phyloP scores from a whole-genome alignment of 495 filamentous ascomycete species.

The Physcia stellaris region DNA sequence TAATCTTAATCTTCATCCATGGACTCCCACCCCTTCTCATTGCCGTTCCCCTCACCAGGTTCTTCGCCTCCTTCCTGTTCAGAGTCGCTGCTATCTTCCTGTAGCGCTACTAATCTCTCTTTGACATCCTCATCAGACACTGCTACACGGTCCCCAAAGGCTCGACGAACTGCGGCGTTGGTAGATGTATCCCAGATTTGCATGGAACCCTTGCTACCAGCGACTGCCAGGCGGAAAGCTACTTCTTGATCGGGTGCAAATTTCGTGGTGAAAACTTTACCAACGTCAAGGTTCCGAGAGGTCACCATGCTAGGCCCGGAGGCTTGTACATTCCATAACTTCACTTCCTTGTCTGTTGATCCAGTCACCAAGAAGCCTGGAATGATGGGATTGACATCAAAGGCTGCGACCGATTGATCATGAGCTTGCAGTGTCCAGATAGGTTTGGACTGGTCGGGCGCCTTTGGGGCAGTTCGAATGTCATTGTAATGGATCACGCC shows the following conservation, averaged over 20 bases:
- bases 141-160: constrained; percentile 63
- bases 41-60: constrained; percentile 36
- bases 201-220: constrained; percentile 86
- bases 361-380: constrained; percentile 89
- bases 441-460: constrained; percentile 60
- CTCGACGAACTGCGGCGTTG: constrained; percentile 74
- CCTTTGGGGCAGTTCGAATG: constrained; percentile 50
- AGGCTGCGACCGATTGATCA: constrained; percentile 84
- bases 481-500: constrained; percentile 85
- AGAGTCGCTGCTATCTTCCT: constrained; percentile 47
- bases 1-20: constrained; percentile 68
- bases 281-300: constrained; percentile 78
- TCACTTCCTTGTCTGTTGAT: constrained; percentile 84
- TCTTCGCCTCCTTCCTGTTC: constrained; percentile 47
- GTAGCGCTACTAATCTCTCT: constrained; percentile 63
- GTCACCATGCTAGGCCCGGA: constrained; percentile 73
- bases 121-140: constrained; percentile 47
- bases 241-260: constrained; percentile 87
- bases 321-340: constrained; percentile 87
- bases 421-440: constrained; percentile 93
- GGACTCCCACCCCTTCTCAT: constrained; percentile 60
- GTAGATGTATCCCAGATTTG: constrained; percentile 96
- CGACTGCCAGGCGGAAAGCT: constrained; percentile 80
- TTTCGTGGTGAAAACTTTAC: constrained; percentile 79
- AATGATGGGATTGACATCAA: constrained; percentile 78